Evolutionary conservation across 306 rosid species (phyloP), one percentile per base, ranked within the genome.

Genomic region (Cicer arietinum): DNA sequence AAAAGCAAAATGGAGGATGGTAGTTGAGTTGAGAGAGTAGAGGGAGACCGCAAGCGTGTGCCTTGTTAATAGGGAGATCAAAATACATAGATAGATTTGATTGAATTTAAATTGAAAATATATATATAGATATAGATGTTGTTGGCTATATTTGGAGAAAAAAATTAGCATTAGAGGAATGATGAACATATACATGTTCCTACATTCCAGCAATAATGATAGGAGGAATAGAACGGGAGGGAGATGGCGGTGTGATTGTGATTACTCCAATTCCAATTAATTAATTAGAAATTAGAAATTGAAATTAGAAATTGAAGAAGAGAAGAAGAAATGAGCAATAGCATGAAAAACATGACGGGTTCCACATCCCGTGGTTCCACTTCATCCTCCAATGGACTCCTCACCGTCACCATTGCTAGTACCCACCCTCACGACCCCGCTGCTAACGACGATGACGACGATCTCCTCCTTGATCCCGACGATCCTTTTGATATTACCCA

Each of bases 401-500:
- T 63, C 81, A 17, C 88, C 67, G 48, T 79, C 40, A 18, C 79
- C 76, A 61, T 65, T 35, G 37, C 76, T 74, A 64, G 46, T 70
- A 68, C 10, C 13, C 70, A 48, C 35, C 71, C 74, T 14, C 48
- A 45, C 1, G 87, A 73, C 47, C 46, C 52, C 13, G 1, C 69
- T 8, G 40, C 40, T 2, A 17, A 66, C 20, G 40, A 44, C 12
- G 79, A 68, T 0, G 79, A 80, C 12, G 83, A 82, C 6, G 83
- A 78, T 0, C 41, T 59, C 37, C 39, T 53, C 3, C 51, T 10
- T 12, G 85, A 70, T 56, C 84, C 80, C 0, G 74, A 68, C 6
- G 92, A 90, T 75, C 98, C 98, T 12, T 94, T 94, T 18, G 92
- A 94, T 73, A 74, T 94, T 40, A 80, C 88, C 0, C 78, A 85